Conservation (phyloP, 2,329 filamentous ascomycete species). For the Thelonectria discophora region DNA sequence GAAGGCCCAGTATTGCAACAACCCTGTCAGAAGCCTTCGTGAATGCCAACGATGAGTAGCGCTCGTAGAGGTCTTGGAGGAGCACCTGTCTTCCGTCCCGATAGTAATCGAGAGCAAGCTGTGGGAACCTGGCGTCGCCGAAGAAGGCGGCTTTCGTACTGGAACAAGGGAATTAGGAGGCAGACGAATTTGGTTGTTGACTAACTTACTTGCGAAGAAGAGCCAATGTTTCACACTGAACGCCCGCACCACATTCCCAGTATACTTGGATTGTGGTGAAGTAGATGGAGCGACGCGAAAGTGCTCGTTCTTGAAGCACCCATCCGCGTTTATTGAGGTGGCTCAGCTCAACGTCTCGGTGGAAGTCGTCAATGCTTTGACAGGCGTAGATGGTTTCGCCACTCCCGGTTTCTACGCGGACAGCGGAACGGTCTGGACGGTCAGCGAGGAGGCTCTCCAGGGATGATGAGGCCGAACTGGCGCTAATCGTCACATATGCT, state of each 20-base stretch:
- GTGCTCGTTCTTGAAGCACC: constrained; percentile 8
- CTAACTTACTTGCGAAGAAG: neutral
- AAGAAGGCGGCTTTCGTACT: constrained; percentile 1
- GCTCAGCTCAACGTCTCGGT: neutral
- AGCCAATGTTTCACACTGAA: constrained; percentile 3
- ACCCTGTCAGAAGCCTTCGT: neutral
- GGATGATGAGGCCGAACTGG: constrained; percentile 1
- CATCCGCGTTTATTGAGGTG: constrained; percentile 1
- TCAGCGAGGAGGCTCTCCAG: neutral
- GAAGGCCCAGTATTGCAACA: constrained; percentile 3
- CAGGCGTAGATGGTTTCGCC: neutral
- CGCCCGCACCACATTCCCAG: constrained; percentile 7
- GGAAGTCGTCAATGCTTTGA: constrained; percentile 1
- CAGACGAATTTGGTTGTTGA: neutral
- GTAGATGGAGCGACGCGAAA: constrained; percentile 2
- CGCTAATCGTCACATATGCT: neutral
- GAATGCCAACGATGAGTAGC: neutral
- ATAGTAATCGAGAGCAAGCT: neutral
- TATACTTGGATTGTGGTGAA: constrained; percentile 7
- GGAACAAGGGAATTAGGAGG: neutral
- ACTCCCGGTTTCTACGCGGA: neutral
- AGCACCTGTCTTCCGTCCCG: constrained; percentile 2
- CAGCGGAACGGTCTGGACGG: neutral
- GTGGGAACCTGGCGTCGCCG: constrained; percentile 7
- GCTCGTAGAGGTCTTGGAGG: constrained; percentile 7